Base-by-base conservation (phyloP, 2,329 filamentous ascomycete species). In the Fusarium palustre region DNA sequence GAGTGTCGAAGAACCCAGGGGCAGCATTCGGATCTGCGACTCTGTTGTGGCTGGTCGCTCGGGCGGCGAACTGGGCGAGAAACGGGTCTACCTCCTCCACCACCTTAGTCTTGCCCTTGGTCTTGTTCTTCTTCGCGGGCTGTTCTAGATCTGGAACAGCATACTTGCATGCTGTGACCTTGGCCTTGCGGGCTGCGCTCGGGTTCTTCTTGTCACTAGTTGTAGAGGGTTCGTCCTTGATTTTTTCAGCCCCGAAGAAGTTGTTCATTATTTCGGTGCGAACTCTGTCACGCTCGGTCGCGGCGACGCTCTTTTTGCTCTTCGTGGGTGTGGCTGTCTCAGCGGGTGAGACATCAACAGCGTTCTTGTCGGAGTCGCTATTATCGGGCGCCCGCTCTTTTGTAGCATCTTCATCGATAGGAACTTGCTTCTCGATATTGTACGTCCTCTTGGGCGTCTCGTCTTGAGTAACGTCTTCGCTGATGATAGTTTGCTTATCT, bases 1-100 rank as follows among this genome's bases (percentile, higher is more conserved):
- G 59, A 39, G 31, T 33, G 8, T 64, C 60, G 30, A 64, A 64
- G 36, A 58, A 64, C 5, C 60, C 59, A 28, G 24, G 5, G 7
- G 33, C 28, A 18, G 25, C 34, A 24, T 43, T 36, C 20, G 34
- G 36, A 24, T 48, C 36, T 28, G 20, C n/a, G 31, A 3, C 48
- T 39, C 41, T 63, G 48, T 47, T 63, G 5, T 50, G 2, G 31
- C 22, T 28, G n/a, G 60, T 64, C 28, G 16, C 28, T 34, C 60
- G 59, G 7, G 22, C 25, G 43, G 59, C 43, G 39, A 64, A 64
- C 33, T 64, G 50, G 12, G 59, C 38, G 10, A 28, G n/a, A 34
- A 64, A 64, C 11, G 33, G 12, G 33, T 64, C 60, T n/a, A 22
- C n/a, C n/a, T 10, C 36, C 9, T 36, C 18, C 24, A 33, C 41